Evolutionary conservation across 768 basidiomycete genomes (phyloP), one percentile per base, ranked within the genome.

Genomic region (Tylopilus felleus): DNA sequence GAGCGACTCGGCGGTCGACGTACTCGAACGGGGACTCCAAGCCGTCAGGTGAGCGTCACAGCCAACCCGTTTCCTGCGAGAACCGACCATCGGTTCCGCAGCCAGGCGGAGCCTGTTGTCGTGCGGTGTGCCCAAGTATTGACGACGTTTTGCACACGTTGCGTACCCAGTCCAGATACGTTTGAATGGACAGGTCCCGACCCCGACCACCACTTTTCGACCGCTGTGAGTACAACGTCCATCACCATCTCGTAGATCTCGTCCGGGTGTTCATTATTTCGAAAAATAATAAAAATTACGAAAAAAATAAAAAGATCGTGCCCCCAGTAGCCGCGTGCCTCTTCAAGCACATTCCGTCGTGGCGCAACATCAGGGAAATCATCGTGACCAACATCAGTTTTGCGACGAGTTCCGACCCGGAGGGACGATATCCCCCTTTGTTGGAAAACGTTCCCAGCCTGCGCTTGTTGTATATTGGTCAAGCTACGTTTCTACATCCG

Each of bases 121-220:
- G n/a, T 40, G 10, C 39, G 21, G 41, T 35, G 6, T 12, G 33
- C 16, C 5, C 25, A n/a, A 36, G 33, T 35, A 39, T 28, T 59
- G 58, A 51, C 41, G 12, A 43, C 39, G 39, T 13, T 10, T 9
- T 4, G 19, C 19, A 8, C 22, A 8, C 25, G 8, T 43, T 21
- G n/a, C 41, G n/a, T n/a, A n/a, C n/a, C n/a, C n/a, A 69, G 80
- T 48, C 81, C 80, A 31, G 69, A 66, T 42, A 63, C 58, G 21
- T 83, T 84, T 59, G 68, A 68, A 21, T 85, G 84, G 84, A 77
- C 71, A n/a, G 80, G 82, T 4, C 82, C 80, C 5, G 82, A 83
- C 60, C 82, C 82, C 23, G 77, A 76, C 13, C 82, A 85, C 53
- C 80, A 84, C 58, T 81, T 83, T 60, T 82, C 82, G 1, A 80